Evolutionary conservation across 495 filamentous ascomycete genomes (phyloP).

Genomic region (Penicillium malachiteum): DNA sequence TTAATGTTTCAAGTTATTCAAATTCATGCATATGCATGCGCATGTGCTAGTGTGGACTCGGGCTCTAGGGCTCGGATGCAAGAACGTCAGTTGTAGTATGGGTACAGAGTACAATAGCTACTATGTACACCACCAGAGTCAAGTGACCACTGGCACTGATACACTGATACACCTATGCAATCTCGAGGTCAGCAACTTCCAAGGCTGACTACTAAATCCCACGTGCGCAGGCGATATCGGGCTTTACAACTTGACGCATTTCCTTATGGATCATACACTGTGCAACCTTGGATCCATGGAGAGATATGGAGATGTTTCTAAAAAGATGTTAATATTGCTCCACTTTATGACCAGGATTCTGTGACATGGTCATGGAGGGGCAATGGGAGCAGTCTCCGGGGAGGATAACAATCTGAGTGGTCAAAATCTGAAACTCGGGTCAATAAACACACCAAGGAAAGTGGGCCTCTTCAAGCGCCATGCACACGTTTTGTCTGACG

Average conservation of each 20-base stretch:
- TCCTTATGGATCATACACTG: not conserved
- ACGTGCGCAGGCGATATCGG: not conserved
- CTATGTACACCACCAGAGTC: no score
- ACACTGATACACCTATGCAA: no score
- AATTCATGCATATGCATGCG: no score
- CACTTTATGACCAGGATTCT: not conserved
- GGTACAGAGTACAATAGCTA: no score
- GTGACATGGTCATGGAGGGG: conserved; percentile 12
- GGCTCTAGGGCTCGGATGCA: no score
- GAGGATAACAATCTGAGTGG: not conserved
- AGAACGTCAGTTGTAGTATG: no score
- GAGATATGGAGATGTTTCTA: conserved; percentile 7
- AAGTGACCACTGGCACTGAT: no score
- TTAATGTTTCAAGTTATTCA: no score
- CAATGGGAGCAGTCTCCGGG: conserved; percentile 6
- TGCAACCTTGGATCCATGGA: not conserved
- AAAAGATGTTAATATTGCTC: conserved; percentile 7
- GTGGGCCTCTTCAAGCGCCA: conserved; percentile 16
- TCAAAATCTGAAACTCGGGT: conserved; percentile 17
- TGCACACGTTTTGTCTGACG: conserved; percentile 22
- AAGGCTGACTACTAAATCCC: no score
- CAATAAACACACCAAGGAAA: conserved; percentile 8
- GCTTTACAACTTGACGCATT: not conserved
- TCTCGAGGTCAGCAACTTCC: not conserved
- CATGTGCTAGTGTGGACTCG: no score